These are phyloP conservation scores for Durio zibethinus DNA, from an alignment of 345 rosid genomes.

Conservation along the genomic window DNA sequence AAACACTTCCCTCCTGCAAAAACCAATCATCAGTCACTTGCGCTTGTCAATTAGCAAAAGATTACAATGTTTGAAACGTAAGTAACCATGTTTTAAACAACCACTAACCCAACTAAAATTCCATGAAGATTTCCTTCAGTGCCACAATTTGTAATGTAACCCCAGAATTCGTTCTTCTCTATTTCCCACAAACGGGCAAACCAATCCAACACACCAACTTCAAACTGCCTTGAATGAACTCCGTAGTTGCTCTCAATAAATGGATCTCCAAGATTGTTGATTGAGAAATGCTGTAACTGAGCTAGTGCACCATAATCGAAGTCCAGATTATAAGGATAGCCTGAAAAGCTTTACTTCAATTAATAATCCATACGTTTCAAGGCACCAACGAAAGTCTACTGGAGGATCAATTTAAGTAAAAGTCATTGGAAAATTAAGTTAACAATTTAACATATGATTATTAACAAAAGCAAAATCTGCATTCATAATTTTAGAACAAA, in stretches of 20 bases:
- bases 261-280: conserved; percentile 95
- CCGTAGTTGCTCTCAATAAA: conserved; percentile 97
- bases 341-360: conserved; percentile 29
- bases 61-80: neutral
- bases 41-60: neutral
- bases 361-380: neutral
- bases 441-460: neutral
- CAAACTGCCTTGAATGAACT: conserved; percentile 92
- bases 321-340: conserved; percentile 92
- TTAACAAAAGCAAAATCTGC: no score
- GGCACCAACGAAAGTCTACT: neutral
- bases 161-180: conserved; percentile 90
- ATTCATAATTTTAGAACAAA: no score
- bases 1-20: conserved; percentile 73
- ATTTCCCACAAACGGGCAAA: conserved; percentile 97
- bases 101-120: conserved; percentile 74
- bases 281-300: conserved; percentile 92
- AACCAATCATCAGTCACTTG: neutral
- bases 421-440: neutral
- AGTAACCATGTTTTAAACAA: conserved; percentile 5
- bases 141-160: conserved; percentile 93
- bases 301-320: conserved; percentile 90
- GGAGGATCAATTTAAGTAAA: neutral
- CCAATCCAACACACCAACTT: conserved; percentile 98
- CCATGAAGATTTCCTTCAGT: conserved; percentile 99